Evolutionary conservation across 352 stramenopile genomes (phyloP).

Genomic region (Globisporangium canariense): DNA sequence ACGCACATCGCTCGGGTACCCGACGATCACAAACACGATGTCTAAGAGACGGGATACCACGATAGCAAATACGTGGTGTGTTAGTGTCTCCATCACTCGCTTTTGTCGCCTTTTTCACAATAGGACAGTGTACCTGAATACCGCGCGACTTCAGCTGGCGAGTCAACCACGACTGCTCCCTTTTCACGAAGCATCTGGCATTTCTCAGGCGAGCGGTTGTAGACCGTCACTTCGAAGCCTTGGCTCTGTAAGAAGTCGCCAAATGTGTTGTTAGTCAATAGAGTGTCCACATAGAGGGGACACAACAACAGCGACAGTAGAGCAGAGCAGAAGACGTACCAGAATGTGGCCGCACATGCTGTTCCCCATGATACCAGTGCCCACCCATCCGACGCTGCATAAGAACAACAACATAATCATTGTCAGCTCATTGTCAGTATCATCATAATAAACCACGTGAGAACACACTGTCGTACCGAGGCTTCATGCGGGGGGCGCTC

Average conservation of each 20-base stretch:
- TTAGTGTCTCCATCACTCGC: neutral
- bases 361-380: conserved; percentile 85
- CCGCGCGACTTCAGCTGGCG: conserved; percentile 75
- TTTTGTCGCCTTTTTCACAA: conserved; percentile 4
- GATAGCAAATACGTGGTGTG: neutral
- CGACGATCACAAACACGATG: conserved; percentile 90
- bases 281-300: neutral
- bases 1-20: conserved; percentile 82
- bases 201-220: conserved; percentile 83
- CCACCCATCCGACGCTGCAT: conserved; percentile 80
- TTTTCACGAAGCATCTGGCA: conserved; percentile 74
- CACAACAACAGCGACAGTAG: neutral
- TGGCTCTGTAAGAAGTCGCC: conserved; percentile 38
- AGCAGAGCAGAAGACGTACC: conserved; percentile 27
- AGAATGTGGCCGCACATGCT: conserved; percentile 89
- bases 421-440: neutral
- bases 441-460: neutral
- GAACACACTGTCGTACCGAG: conserved; percentile 29
- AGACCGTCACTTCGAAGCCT: conserved; percentile 84
- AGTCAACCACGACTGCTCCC: conserved; percentile 66
- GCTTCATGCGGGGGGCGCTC: conserved; percentile 50
- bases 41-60: conserved; percentile 29
- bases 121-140: conserved; percentile 41
- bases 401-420: neutral
- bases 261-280: neutral